Evolutionary conservation across 257 asterid species (phyloP), one percentile per base, ranked within the genome.

Genomic region (Solanum chmielewskii): DNA sequence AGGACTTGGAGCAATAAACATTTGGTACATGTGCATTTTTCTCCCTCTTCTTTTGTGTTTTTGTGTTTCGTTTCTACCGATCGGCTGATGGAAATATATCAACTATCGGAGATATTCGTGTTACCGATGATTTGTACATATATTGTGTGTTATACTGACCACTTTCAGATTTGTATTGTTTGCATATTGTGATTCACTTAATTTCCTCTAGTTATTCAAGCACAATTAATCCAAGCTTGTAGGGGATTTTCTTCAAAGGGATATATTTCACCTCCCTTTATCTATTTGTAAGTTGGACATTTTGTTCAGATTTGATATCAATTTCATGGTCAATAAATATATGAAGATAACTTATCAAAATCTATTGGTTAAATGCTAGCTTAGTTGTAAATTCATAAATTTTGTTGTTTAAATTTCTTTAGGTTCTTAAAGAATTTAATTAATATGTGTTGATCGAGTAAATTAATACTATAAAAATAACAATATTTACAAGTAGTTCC

Each of bases 101-200:
- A 21, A 86, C 85, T 21, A 83, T 27, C 33, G 21, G 85, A 86
- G 88, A 88, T 88, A 88, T 83, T 76, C 59, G 42, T 88, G 70
- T 88, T 88, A 76, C 87, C 20, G 33, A 83, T 25, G 33, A 83
- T 83, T 27, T 88, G 89, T 87, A 87, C 84, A 87, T 31, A 39
- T 9, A 70, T 41, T 86, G 78, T 14, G 59, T 66, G 60, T 77
- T 77, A 80, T 80, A 47, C 59, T 39, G 29, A 47, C 42, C 42
- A 27, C 27, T 78, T 76, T 18, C 18, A 1, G 18, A 9, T 78
- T 45, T 78, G 11, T 15, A 9, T 45, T 27, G 4, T 78, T 45
- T 16, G 84, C 1, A 15, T 78, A 27, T 25, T 45, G 66, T 45
- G 41, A 45, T 80, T 47, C 42, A 9, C 31, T 27, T 47, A 21